Evolutionary conservation across 106 monocot genomes (phyloP).

Genomic region (Dioscorea zingiberensis): DNA sequence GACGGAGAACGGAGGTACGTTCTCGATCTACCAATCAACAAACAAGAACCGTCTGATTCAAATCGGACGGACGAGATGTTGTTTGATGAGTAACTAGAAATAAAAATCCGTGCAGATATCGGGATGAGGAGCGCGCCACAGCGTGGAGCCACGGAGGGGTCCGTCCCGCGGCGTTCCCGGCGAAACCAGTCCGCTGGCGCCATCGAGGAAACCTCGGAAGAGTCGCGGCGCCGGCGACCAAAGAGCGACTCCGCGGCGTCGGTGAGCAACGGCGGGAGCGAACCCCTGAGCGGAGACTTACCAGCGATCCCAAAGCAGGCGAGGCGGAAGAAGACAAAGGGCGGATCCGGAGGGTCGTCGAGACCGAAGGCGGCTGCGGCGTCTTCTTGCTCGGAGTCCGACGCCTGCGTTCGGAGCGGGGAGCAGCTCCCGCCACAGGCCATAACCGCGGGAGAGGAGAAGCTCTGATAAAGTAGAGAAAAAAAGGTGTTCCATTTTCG

Average conservation of each 20-base stretch:
- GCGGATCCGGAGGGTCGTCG: conserved; percentile 6
- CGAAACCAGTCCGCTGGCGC: conserved; percentile 4
- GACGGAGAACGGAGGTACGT: background rate
- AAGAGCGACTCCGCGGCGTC: background rate
- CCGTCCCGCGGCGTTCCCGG: conserved; percentile 2
- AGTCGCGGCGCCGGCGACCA: too few relatives aligned
- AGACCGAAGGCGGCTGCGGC: conserved; percentile 7
- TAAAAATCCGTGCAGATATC: background rate
- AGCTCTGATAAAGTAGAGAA: background rate
- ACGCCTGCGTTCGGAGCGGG: background rate
- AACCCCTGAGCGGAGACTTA: background rate
- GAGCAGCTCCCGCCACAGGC: background rate
- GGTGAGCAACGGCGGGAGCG: background rate
- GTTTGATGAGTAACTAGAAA: background rate
- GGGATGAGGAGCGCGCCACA: background rate
- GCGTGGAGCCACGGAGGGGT: background rate
- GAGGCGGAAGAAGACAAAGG: conserved; percentile 4
- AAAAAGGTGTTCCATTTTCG: too few relatives aligned
- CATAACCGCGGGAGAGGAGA: background rate
- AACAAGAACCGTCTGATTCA: too few relatives aligned
- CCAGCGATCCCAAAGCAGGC: conserved; percentile 14
- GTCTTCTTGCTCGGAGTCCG: background rate
- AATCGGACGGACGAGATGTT: too few relatives aligned
- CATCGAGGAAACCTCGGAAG: too few relatives aligned
- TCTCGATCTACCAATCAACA: too few relatives aligned